These are phyloP conservation scores for Sapria himalayana DNA, from an alignment of 345 rosid genomes.

Conservation along the genomic window DNA sequence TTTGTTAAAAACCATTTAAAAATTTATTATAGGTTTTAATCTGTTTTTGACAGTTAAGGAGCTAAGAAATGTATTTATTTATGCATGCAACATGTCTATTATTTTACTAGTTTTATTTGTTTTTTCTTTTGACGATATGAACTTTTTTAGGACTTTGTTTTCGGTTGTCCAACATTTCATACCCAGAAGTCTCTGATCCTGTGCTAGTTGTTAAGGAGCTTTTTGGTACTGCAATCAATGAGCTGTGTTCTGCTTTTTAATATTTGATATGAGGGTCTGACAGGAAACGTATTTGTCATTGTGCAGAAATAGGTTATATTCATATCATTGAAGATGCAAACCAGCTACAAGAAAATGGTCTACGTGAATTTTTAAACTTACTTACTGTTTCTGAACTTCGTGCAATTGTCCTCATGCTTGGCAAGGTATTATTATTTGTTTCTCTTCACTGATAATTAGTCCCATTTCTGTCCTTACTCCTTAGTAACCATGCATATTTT, in stretches of 20 bases:
- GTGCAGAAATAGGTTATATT: constrained; percentile 39
- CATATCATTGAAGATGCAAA: constrained; percentile 17
- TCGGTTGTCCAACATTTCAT: constrained; percentile 42
- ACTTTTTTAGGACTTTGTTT: constrained; percentile 86
- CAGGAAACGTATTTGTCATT: constrained; percentile 6
- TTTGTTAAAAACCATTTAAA: too few relatives aligned
- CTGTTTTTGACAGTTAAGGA: too few relatives aligned
- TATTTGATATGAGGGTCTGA: neutral
- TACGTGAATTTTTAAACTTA: constrained; percentile 29
- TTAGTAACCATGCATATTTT: neutral
- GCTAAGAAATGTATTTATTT: too few relatives aligned
- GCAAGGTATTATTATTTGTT: too few relatives aligned
- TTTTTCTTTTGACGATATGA: too few relatives aligned
- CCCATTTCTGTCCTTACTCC: too few relatives aligned
- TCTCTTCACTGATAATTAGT: too few relatives aligned
- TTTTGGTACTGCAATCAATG: constrained; percentile 22
- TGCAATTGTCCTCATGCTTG: constrained; percentile 27
- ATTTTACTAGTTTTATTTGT: too few relatives aligned
- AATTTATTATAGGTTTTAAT: too few relatives aligned
- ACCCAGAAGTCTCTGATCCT: constrained; percentile 41
- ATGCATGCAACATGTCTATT: too few relatives aligned
- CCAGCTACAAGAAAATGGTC: constrained; percentile 17
- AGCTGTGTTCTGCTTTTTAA: constrained; percentile 1
- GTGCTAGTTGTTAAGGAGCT: constrained; percentile 36
- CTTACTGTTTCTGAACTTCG: constrained; percentile 51